phyloP scores from a whole-genome alignment of 139 green algal species.

The Spirogloea muscicola region DNA sequence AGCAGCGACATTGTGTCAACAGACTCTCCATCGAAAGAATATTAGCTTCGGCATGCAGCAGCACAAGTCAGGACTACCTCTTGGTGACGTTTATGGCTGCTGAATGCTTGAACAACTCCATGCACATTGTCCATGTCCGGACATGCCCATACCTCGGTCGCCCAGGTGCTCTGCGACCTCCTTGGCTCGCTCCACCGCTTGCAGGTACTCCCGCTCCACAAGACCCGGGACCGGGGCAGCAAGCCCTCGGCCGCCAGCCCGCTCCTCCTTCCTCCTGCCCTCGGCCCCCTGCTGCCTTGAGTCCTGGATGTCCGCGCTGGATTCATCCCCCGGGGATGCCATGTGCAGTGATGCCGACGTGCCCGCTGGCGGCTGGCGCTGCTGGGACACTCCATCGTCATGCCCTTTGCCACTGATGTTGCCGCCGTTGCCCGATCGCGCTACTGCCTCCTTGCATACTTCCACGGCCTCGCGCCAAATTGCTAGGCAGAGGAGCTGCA shows the following conservation, averaged over 20 bases:
- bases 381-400: background rate
- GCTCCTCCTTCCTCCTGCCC: background rate
- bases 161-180: slow-evolving; percentile 13
- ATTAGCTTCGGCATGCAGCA: background rate
- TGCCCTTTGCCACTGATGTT: background rate
- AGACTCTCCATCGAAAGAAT: slow-evolving; percentile 6
- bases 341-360: background rate
- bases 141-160: slow-evolving; percentile 3
- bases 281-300: too few species aligned
- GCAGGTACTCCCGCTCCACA: slow-evolving; percentile 26
- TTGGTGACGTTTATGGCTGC: too few species aligned
- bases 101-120: too few species aligned
- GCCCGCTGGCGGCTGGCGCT: background rate
- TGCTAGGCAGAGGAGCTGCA: slow-evolving; percentile 36
- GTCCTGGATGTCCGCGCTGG: too few species aligned
- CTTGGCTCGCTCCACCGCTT: slow-evolving; percentile 20
- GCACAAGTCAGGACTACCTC: background rate
- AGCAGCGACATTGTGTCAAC: background rate
- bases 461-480: slow-evolving; percentile 5
- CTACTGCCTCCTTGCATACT: slow-evolving; percentile 22
- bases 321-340: too few species aligned
- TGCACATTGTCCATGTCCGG: too few species aligned
- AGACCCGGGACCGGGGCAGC: background rate
- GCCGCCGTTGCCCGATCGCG: background rate
- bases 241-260: background rate